Conservation (phyloP, 2,329 filamentous ascomycete species). For the Emmonsiellopsis sp. region DNA sequence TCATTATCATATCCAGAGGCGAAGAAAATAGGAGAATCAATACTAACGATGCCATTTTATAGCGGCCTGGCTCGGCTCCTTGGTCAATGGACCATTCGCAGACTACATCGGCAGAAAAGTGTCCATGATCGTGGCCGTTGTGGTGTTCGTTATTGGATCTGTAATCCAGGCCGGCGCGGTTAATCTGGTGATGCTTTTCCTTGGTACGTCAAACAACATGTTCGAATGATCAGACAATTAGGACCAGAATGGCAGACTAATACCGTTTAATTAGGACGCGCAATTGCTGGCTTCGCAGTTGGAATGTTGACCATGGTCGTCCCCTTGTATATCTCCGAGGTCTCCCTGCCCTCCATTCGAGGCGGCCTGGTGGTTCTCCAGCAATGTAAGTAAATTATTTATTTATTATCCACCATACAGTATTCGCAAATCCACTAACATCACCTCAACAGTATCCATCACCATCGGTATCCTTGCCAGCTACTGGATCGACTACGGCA, state of each 20-base stretch:
- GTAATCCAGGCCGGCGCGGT: slow-evolving; percentile 37
- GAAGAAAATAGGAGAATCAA: not conserved
- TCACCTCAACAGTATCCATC: slow-evolving; percentile 35
- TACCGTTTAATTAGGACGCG: slow-evolving; percentile 23
- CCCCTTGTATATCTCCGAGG: slow-evolving; percentile 48
- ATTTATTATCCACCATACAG: not conserved
- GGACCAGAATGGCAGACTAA: not conserved
- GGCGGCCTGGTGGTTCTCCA: slow-evolving; percentile 31
- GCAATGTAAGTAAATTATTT: slow-evolving; percentile 21
- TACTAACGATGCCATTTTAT: not conserved
- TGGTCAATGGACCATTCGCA: slow-evolving; percentile 40
- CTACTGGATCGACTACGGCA: slow-evolving; percentile 37
- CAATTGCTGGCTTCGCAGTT: slow-evolving; percentile 38
- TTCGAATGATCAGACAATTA: not conserved
- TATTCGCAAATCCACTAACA: not conserved
- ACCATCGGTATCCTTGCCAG: slow-evolving; percentile 30
- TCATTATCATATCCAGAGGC: not conserved
- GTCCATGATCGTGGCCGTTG: slow-evolving; percentile 43
- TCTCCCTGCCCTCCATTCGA: slow-evolving; percentile 31
- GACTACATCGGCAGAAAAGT: slow-evolving; percentile 45
- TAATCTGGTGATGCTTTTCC: slow-evolving; percentile 34
- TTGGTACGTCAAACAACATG: slow-evolving; percentile 22
- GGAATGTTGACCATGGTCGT: slow-evolving; percentile 39
- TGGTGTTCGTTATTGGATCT: slow-evolving; percentile 45
- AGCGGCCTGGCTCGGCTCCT: slow-evolving; percentile 43